Conservation (phyloP, 73 alveolate species). For the Paramecium sonneborni region DNA sequence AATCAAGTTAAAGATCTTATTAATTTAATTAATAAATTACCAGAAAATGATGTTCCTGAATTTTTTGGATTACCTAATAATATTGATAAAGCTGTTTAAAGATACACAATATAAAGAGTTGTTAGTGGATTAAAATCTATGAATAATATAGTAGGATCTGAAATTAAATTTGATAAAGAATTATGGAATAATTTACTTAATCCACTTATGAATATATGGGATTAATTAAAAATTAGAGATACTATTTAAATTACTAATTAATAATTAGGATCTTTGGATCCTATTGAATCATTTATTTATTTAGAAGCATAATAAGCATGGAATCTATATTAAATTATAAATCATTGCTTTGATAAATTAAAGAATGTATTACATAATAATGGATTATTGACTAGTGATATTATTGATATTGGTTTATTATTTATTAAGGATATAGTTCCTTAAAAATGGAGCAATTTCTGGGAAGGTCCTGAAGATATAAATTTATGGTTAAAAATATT, state of each 20-base stretch:
- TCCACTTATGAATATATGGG: constrained; percentile 94
- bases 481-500: constrained; percentile 90
- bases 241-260: constrained; percentile 71
- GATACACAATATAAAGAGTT: constrained; percentile 92
- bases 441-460: constrained; percentile 91
- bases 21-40: constrained; percentile 87
- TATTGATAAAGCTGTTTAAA: constrained; percentile 98
- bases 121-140: constrained; percentile 88
- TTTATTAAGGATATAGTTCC: constrained; percentile 92
- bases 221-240: constrained; percentile 74
- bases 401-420: constrained; percentile 87
- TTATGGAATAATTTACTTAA: constrained; percentile 92
- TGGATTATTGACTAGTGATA: constrained; percentile 92
- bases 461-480: constrained; percentile 99
- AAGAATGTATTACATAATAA: constrained; percentile 89
- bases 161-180: constrained; percentile 94
- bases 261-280: constrained; percentile 81
- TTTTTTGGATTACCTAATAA: constrained; percentile 99
- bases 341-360: constrained; percentile 80
- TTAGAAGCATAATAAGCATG: constrained; percentile 88
- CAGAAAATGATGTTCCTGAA: constrained; percentile 97
- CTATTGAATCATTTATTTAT: constrained; percentile 92
- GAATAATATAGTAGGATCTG: constrained; percentile 91
- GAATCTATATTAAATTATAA: constrained; percentile 81
- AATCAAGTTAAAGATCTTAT: constrained; percentile 86